A percentile compares a stretch with the other conserved stretches of the same genome.
Conservation (phyloP, 1,284 basidiomycete genomes). For the Apiotrichum brassicae region DNA sequence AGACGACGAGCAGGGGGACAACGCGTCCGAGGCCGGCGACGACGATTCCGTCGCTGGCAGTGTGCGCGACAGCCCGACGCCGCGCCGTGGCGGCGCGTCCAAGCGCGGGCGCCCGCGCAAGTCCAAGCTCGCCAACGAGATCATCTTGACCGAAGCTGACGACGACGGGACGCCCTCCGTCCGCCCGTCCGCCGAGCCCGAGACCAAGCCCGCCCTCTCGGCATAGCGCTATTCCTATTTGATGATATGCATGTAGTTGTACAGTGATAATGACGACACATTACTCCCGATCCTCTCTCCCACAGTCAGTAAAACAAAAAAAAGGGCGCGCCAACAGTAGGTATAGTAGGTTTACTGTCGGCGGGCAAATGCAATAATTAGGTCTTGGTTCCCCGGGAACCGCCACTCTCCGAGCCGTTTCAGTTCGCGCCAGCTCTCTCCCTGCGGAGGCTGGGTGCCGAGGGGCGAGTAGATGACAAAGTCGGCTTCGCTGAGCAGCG, state of each 20-base stretch:
- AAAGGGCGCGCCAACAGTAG: not conserved
- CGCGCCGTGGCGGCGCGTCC: slow-evolving; percentile 3
- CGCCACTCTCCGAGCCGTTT: slow-evolving; percentile 61
- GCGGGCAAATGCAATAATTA: slow-evolving; percentile 51
- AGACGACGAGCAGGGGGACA: not conserved
- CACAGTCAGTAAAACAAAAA: too few relatives aligned
- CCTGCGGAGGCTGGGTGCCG: slow-evolving; percentile 43
- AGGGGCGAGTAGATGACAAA: slow-evolving; percentile 70
- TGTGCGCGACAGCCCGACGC: slow-evolving; percentile 8
- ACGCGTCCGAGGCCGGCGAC: slow-evolving; percentile 24
- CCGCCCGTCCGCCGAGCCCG: not conserved
- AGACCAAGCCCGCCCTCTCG: not conserved
- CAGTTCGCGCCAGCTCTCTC: slow-evolving; percentile 71
- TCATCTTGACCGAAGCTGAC: slow-evolving; percentile 21
- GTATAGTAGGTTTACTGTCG: slow-evolving; percentile 13
- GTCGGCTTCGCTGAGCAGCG: slow-evolving; percentile 73
- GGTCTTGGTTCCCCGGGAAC: slow-evolving; percentile 34
- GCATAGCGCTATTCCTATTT: not conserved
- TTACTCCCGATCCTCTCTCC: not conserved
- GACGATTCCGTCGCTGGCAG: slow-evolving; percentile 18
- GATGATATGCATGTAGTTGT: slow-evolving; percentile 16
- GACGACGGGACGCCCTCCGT: not conserved
- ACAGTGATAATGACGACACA: slow-evolving; percentile 3
- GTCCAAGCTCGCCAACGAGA: slow-evolving; percentile 41
- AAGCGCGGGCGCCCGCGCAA: slow-evolving; percentile 28